Conservation (phyloP, 257 asterid genomes). For the Fraxinus americana region DNA sequence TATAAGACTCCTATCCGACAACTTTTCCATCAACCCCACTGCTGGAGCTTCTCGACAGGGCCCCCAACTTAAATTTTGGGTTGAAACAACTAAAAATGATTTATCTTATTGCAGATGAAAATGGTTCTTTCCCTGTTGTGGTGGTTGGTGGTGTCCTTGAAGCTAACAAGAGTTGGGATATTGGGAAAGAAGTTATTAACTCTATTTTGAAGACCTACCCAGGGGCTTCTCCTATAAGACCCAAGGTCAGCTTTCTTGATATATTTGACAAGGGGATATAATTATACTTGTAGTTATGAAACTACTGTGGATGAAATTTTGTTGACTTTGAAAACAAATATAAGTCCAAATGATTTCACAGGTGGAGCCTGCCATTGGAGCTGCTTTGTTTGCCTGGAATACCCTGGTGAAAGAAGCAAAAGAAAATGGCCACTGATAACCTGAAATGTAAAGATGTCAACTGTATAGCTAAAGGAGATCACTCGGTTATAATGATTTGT, state of each 20-base stretch:
- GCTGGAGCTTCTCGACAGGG: constrained; percentile 1
- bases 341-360: constrained; percentile 21
- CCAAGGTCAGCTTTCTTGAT: constrained; percentile 59
- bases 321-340: neutral
- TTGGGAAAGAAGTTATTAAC: constrained; percentile 69
- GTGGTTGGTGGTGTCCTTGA: constrained; percentile 95
- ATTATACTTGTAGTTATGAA: neutral
- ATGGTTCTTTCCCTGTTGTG: constrained; percentile 76
- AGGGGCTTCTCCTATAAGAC: constrained; percentile 73
- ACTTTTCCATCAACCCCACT: constrained; percentile 11
- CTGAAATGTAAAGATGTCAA: constrained; percentile 13
- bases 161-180: constrained; percentile 81
- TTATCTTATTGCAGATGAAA: constrained; percentile 61
- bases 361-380: constrained; percentile 96
- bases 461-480: constrained; percentile 15
- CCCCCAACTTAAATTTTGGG: neutral
- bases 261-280: constrained; percentile 2
- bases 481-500: neutral
- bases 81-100: constrained; percentile 16
- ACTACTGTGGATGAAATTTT: neutral
- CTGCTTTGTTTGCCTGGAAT: constrained; percentile 84
- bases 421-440: constrained; percentile 55
- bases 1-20: neutral
- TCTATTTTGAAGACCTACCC: constrained; percentile 69
- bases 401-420: constrained; percentile 50